Percentiles rank a stretch among this genome's conserved stretches.
Conservation (phyloP, 2,329 filamentous ascomycete species). For the Fusarium nelsonii region DNA sequence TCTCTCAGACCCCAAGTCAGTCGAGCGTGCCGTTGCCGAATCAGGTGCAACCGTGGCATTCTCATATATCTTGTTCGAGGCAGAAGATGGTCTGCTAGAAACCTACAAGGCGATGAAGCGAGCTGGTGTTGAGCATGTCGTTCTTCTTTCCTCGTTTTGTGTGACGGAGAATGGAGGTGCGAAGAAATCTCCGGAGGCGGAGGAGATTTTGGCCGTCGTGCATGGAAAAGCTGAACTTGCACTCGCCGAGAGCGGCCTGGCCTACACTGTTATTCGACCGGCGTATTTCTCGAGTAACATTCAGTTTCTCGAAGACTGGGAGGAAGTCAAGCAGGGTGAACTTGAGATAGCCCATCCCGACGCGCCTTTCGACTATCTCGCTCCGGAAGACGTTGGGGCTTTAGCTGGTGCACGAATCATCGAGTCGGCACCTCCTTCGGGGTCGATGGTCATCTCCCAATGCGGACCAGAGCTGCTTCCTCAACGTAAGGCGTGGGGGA, state of each 20-base stretch:
- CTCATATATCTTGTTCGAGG: slow-evolving; percentile 18
- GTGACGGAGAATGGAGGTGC: slow-evolving; percentile 7
- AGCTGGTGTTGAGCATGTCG: slow-evolving; percentile 16
- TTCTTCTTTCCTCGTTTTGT: slow-evolving; percentile 8
- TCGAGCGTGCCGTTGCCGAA: slow-evolving; percentile 9
- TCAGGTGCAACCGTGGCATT: slow-evolving; percentile 23
- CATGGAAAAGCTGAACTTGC: slow-evolving; percentile 26
- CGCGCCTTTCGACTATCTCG: slow-evolving; percentile 21
- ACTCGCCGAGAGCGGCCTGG: neutral
- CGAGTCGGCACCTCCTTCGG: neutral
- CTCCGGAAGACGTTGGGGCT: slow-evolving; percentile 20
- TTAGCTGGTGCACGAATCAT: slow-evolving; percentile 7
- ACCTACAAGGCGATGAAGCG: slow-evolving; percentile 20
- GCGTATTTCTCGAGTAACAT: slow-evolving; percentile 31
- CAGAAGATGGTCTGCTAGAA: slow-evolving; percentile 1
- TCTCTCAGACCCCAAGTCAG: slow-evolving; percentile 15
- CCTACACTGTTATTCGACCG: neutral
- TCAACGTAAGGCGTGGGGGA: slow-evolving; percentile 6
- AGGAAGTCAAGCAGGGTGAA: neutral
- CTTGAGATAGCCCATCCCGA: neutral
- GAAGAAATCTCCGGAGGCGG: neutral
- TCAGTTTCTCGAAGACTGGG: slow-evolving; percentile 6
- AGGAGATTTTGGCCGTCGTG: neutral
- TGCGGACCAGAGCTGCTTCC: slow-evolving; percentile 20
- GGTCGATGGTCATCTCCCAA: neutral